Percentiles rank a stretch among this genome's conserved stretches.
Conservation (phyloP, 306 rosid genomes). For the Quercus alba region DNA sequence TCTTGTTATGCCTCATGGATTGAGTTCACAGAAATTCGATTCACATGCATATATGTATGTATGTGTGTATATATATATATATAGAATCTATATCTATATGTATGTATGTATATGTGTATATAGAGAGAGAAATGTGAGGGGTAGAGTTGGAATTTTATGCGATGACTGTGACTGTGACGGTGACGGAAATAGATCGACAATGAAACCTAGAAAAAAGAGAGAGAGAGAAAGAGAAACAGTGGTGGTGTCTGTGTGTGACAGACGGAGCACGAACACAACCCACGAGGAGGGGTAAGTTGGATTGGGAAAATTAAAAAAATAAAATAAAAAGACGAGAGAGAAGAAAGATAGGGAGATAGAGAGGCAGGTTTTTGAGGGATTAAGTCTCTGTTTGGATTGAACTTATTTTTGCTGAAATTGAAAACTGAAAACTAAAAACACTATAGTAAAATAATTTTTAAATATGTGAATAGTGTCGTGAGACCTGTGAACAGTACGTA, state of each 20-base stretch:
- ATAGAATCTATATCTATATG: neutral
- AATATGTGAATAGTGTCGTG: no score
- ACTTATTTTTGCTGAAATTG: no score
- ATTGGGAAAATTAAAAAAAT: neutral
- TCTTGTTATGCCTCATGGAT: conserved; percentile 73
- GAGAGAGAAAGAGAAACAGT: no score
- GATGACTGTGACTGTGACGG: conserved; percentile 4
- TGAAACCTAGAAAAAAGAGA: conserved; percentile 21
- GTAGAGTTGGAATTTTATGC: neutral
- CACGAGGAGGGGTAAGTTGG: neutral
- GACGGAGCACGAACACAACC: conserved; percentile 5
- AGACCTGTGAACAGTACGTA: no score
- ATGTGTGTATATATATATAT: neutral
- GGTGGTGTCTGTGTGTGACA: conserved; percentile 3
- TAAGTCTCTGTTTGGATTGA: neutral
- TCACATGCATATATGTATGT: conserved; percentile 49
- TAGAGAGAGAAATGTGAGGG: neutral
- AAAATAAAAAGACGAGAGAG: no score
- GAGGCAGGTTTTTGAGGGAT: neutral
- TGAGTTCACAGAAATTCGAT: conserved; percentile 54
- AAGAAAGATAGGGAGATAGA: no score
- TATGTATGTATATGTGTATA: neutral
- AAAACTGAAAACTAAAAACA: no score
- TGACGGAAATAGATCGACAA: conserved; percentile 45
- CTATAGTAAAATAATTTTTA: no score